Conservation (phyloP, 108 stramenopile species). For the Cylindrotheca closterium region DNA sequence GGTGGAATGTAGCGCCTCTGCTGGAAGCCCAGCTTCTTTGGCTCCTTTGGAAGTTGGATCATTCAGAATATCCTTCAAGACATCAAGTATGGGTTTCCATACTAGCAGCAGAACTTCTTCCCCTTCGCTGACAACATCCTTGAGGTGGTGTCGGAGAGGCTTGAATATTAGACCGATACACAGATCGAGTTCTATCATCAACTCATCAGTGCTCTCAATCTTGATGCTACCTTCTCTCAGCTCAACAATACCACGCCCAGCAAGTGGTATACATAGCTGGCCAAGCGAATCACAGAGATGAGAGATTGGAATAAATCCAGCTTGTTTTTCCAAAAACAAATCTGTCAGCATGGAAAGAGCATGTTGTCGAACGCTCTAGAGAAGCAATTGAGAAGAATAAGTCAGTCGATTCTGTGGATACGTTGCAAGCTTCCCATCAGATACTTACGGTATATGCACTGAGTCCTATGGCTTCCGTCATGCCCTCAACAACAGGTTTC, state of each 20-base stretch:
- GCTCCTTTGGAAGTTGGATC: slow-evolving; percentile 24
- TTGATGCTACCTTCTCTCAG: slow-evolving; percentile 27
- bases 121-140: slow-evolving; percentile 42
- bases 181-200: slow-evolving; percentile 76
- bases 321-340: slow-evolving; percentile 69
- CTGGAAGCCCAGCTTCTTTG: slow-evolving; percentile 4
- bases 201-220: slow-evolving; percentile 41
- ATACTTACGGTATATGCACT: not conserved
- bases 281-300: slow-evolving; percentile 54
- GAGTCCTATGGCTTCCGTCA: slow-evolving; percentile 44
- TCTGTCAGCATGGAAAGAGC: slow-evolving; percentile 83
- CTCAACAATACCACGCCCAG: slow-evolving; percentile 56
- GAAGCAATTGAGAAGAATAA: slow-evolving; percentile 7
- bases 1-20: slow-evolving; percentile 24
- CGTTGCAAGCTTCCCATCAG: not conserved
- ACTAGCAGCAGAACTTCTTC: slow-evolving; percentile 34
- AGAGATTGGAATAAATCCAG: slow-evolving; percentile 41
- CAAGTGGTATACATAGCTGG: slow-evolving; percentile 67
- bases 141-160: slow-evolving; percentile 76
- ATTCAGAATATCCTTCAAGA: slow-evolving; percentile 60
- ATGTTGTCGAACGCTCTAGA: slow-evolving; percentile 76
- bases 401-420: no score
- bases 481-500: slow-evolving; percentile 59
- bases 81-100: slow-evolving; percentile 64
- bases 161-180: slow-evolving; percentile 84